Evolutionary conservation across 1,284 basidiomycete genomes (phyloP).

Genomic region (Moesziomyces sp.): DNA sequence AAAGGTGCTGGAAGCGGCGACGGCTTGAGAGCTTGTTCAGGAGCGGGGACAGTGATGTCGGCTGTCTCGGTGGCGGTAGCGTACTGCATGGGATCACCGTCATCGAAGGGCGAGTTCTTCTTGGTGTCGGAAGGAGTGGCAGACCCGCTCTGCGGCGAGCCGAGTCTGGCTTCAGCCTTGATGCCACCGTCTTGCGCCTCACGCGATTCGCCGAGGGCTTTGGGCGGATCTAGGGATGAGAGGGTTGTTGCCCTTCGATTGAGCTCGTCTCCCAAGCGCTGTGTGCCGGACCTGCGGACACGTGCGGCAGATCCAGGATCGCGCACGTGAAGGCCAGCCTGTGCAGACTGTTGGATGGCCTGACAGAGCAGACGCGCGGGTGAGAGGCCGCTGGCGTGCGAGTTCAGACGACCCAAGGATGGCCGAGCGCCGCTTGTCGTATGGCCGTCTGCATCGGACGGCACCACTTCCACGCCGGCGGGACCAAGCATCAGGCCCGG

Average conservation of each 20-base stretch:
- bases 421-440: slow-evolving; percentile 6
- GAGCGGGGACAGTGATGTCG: slow-evolving; percentile 47
- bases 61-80: slow-evolving; percentile 45
- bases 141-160: slow-evolving; percentile 28
- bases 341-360: slow-evolving; percentile 48
- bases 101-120: slow-evolving; percentile 46
- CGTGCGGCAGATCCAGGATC: slow-evolving; percentile 32
- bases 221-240: slow-evolving; percentile 6
- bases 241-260: slow-evolving; percentile 15
- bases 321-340: slow-evolving; percentile 37
- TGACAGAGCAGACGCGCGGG: slow-evolving; percentile 49
- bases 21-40: slow-evolving; percentile 43
- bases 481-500: slow-evolving; percentile 36
- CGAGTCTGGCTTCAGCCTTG: slow-evolving; percentile 8
- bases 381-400: slow-evolving; percentile 42
- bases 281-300: slow-evolving; percentile 9
- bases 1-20: slow-evolving; percentile 45
- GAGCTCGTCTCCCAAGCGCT: slow-evolving; percentile 30
- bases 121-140: slow-evolving; percentile 38
- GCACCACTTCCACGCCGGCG: slow-evolving; percentile 22
- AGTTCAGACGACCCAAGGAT: slow-evolving; percentile 31
- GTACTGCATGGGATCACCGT: slow-evolving; percentile 50
- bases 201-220: background rate
- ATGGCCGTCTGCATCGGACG: slow-evolving; percentile 4
- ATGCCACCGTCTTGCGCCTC: slow-evolving; percentile 2